phyloP scores from a whole-genome alignment of 164 flowering plant genomes.

The Magnolia kwangsiensis region DNA sequence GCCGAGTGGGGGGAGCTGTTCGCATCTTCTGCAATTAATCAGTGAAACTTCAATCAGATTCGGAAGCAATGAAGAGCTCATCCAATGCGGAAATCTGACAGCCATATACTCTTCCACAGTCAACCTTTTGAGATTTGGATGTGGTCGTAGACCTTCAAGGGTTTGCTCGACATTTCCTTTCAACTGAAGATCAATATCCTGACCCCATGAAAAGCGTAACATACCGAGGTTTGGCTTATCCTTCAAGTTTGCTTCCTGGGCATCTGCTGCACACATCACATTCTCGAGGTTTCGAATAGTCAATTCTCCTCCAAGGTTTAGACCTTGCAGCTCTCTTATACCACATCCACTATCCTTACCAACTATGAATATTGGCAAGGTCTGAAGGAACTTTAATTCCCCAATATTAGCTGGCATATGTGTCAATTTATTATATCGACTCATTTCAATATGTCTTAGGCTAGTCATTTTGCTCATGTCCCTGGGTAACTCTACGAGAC shows the following conservation, averaged over 20 bases:
- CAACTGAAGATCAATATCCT: neutral
- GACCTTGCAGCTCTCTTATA: neutral
- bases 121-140: conserved; percentile 14
- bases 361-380: conserved; percentile 18
- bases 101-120: conserved; percentile 17
- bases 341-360: neutral
- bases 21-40: conserved; percentile 17
- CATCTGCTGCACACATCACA: neutral
- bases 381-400: conserved; percentile 5
- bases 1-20: conserved; percentile 18
- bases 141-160: conserved; percentile 22
- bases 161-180: conserved; percentile 2
- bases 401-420: conserved; percentile 6
- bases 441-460: conserved; percentile 11
- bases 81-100: conserved; percentile 21
- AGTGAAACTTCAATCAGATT: conserved; percentile 12
- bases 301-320: conserved; percentile 2
- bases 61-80: neutral
- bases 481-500: conserved; percentile 11
- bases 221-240: neutral
- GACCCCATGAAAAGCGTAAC: neutral
- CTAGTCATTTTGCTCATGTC: neutral
- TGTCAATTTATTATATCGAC: neutral
- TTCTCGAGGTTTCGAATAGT: neutral
- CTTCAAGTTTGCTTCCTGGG: conserved; percentile 1